Conservation (phyloP, 2,329 filamentous ascomycete species). For the Claviceps lovelessii region DNA sequence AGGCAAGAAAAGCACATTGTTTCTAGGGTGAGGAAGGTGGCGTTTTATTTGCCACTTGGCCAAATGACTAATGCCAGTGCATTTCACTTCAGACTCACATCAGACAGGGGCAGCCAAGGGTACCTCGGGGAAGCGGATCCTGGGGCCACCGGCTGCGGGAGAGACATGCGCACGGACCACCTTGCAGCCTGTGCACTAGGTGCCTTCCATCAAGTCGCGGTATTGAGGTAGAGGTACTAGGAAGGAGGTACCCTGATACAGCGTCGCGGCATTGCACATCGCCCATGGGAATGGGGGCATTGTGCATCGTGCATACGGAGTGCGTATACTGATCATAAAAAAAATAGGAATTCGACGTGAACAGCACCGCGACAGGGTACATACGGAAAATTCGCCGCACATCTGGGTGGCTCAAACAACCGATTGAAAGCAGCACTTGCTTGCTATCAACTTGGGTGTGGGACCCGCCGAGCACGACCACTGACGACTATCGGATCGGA, state of each 20-base stretch:
- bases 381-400: background rate
- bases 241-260: no score
- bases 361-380: background rate
- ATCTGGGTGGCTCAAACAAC: background rate
- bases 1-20: background rate
- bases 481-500: background rate
- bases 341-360: background rate
- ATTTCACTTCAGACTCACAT: background rate
- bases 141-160: constrained; percentile 1
- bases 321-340: background rate
- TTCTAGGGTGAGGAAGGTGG: no score
- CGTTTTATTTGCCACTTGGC: no score
- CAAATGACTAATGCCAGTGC: background rate
- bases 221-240: background rate
- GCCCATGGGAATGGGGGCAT: background rate
- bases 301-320: background rate
- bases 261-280: background rate
- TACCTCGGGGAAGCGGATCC: background rate
- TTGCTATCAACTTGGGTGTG: background rate
- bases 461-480: background rate
- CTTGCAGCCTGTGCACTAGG: background rate
- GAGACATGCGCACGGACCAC: constrained; percentile 2
- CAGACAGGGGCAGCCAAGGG: background rate
- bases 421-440: background rate
- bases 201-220: background rate